These are phyloP conservation scores for Xanthoconium separans DNA, from an alignment of 1,284 basidiomycete genomes.

Conservation along the genomic window DNA sequence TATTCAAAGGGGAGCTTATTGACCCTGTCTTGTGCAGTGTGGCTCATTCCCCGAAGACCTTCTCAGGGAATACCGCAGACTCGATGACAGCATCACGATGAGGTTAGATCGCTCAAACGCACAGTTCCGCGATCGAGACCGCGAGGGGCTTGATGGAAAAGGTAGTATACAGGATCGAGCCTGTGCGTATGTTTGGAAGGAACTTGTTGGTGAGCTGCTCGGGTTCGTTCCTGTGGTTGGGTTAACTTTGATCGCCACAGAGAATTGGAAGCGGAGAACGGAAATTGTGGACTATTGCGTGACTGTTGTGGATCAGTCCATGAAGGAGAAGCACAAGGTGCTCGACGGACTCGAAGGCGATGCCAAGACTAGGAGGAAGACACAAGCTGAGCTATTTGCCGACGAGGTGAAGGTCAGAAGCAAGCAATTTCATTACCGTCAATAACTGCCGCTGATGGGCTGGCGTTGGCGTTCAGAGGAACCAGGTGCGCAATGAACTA, in stretches of 20 bases:
- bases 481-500: constrained; percentile 79
- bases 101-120: constrained; percentile 82
- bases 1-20: constrained; percentile 69
- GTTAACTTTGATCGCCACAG: constrained; percentile 39
- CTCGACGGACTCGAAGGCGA: constrained; percentile 45
- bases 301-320: constrained; percentile 64
- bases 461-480: constrained; percentile 49
- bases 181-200: constrained; percentile 78
- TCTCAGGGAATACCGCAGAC: constrained; percentile 79
- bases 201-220: constrained; percentile 65
- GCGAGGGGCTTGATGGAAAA: constrained; percentile 39
- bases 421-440: constrained; percentile 20
- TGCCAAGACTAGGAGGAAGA: constrained; percentile 45
- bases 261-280: constrained; percentile 81
- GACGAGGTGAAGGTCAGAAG: constrained; percentile 73
- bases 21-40: constrained; percentile 6
- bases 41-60: constrained; percentile 55
- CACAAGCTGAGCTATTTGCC: constrained; percentile 58
- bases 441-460: constrained; percentile 32
- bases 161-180: constrained; percentile 66
- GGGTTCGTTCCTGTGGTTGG: constrained; percentile 7
- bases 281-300: constrained; percentile 82
- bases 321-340: constrained; percentile 56
- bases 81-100: constrained; percentile 85
- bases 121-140: constrained; percentile 72